A percentile compares a stretch with the other conserved stretches of the same genome.
Evolutionary conservation across 1,284 basidiomycete genomes (phyloP).

Genomic region (Rhodotorula sp.): DNA sequence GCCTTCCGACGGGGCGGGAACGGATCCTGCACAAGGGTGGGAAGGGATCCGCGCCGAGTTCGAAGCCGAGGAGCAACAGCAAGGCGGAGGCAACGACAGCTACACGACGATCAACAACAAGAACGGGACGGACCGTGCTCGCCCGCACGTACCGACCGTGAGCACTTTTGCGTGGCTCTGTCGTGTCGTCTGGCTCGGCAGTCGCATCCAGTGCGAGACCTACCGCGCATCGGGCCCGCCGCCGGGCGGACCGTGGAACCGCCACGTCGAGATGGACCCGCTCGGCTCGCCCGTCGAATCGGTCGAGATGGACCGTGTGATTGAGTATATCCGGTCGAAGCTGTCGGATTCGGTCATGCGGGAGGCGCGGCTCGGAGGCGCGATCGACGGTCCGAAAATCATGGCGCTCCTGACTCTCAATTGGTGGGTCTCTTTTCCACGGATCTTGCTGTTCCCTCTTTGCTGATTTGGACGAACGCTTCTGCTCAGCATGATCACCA

Average conservation of each 20-base stretch:
- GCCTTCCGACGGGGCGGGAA: slow-evolving; percentile 21
- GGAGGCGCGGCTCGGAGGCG: slow-evolving; percentile 12
- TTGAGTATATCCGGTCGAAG: slow-evolving; percentile 27
- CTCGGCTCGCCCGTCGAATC: slow-evolving; percentile 13
- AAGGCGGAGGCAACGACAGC: not conserved
- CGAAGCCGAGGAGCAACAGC: not conserved
- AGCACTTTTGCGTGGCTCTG: slow-evolving; percentile 37
- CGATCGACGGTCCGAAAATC: slow-evolving; percentile 20
- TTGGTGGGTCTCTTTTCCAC: slow-evolving; percentile 20
- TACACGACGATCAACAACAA: not conserved
- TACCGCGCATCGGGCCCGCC: slow-evolving; percentile 32
- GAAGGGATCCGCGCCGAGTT: slow-evolving; percentile 18
- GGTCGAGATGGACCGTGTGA: slow-evolving; percentile 33
- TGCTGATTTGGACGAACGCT: not conserved
- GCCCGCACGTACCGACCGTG: not conserved
- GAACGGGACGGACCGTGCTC: not conserved
- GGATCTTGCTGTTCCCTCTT: too few species aligned
- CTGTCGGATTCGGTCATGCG: slow-evolving; percentile 10
- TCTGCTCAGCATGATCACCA: slow-evolving; percentile 26
- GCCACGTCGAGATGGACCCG: slow-evolving; percentile 18
- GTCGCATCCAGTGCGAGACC: slow-evolving; percentile 32
- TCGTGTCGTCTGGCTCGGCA: slow-evolving; percentile 32
- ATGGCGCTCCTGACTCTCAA: slow-evolving; percentile 33
- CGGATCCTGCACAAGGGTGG: slow-evolving; percentile 4
- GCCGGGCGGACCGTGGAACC: slow-evolving; percentile 36